Evolutionary conservation across 2,329 filamentous ascomycete species (phyloP).

Genomic region (Sporothrix pallida): DNA sequence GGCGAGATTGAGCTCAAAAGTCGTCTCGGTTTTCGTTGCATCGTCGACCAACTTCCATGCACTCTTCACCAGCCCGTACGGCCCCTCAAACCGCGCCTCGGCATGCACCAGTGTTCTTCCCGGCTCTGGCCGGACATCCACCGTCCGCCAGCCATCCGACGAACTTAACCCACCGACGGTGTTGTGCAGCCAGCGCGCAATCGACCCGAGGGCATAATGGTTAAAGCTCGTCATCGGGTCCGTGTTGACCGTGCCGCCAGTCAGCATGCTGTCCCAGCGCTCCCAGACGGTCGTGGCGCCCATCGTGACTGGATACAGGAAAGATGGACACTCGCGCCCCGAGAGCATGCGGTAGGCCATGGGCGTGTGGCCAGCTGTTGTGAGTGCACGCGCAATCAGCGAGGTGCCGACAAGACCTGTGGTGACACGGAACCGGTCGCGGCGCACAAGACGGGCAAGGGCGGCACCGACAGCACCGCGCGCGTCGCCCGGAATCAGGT

Average conservation of each 20-base stretch:
- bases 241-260: slow-evolving; percentile 47
- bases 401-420: slow-evolving; percentile 43
- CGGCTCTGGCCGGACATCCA: not conserved
- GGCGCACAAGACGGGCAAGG: slow-evolving; percentile 30
- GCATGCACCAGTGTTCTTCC: not conserved
- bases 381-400: slow-evolving; percentile 37
- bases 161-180: not conserved
- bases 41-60: not conserved
- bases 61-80: not conserved
- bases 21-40: not conserved
- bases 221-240: slow-evolving; percentile 52
- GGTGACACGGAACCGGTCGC: slow-evolving; percentile 36
- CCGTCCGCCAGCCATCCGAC: not conserved
- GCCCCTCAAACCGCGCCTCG: not conserved
- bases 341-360: slow-evolving; percentile 47
- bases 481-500: slow-evolving; percentile 33
- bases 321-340: slow-evolving; percentile 45
- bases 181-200: slow-evolving; percentile 17
- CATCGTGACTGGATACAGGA: slow-evolving; percentile 47
- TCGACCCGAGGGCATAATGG: slow-evolving; percentile 49
- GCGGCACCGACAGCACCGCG: slow-evolving; percentile 9
- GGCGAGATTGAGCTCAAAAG: not conserved
- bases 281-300: not conserved
- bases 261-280: slow-evolving; percentile 42
- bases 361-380: slow-evolving; percentile 16